phyloP scores from a whole-genome alignment of 441 rosid species.

The Francoa sonchifolia region DNA sequence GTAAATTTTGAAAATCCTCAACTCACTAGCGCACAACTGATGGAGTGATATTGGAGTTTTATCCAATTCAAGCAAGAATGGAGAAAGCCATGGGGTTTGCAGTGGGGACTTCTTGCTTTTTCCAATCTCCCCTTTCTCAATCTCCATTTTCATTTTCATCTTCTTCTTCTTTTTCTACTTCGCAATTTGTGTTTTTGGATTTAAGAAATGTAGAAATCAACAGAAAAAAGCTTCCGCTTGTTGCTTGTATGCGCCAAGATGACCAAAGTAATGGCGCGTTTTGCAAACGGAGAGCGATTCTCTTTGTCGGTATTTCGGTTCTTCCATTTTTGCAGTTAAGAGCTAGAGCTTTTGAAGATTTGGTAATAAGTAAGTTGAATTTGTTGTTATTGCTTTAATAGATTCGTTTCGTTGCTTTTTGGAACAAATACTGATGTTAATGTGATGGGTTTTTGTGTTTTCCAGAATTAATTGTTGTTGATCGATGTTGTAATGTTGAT shows the following conservation, averaged over 20 bases:
- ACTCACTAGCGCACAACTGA: too few species aligned
- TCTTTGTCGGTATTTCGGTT: conserved; percentile 61
- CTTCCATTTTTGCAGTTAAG: conserved; percentile 58
- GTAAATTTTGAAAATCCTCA: too few species aligned
- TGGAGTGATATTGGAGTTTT: too few species aligned
- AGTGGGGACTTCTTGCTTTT: conserved; percentile 35
- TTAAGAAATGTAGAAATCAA: conserved; percentile 22
- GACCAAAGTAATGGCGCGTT: conserved; percentile 22
- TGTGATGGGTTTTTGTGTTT: too few species aligned
- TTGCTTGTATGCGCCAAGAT: conserved; percentile 32
- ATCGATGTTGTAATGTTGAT: too few species aligned
- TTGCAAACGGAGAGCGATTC: conserved; percentile 40
- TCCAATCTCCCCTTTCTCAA: conserved; percentile 20
- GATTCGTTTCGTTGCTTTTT: not conserved
- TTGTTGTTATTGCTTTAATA: not conserved
- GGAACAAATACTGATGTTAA: too few species aligned
- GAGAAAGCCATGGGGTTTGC: conserved; percentile 32
- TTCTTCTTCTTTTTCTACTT: conserved; percentile 16
- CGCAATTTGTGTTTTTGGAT: conserved; percentile 22
- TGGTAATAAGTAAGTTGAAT: conserved; percentile 24
- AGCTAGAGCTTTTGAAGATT: conserved; percentile 40
- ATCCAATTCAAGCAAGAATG: too few species aligned
- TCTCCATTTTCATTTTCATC: conserved; percentile 18
- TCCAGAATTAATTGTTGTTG: too few species aligned
- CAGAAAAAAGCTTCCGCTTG: conserved; percentile 22